Percentiles rank a stretch among this genome's conserved stretches.
Evolutionary conservation across 495 filamentous ascomycete genomes (phyloP).

Genomic region (Neurospora intermedia): DNA sequence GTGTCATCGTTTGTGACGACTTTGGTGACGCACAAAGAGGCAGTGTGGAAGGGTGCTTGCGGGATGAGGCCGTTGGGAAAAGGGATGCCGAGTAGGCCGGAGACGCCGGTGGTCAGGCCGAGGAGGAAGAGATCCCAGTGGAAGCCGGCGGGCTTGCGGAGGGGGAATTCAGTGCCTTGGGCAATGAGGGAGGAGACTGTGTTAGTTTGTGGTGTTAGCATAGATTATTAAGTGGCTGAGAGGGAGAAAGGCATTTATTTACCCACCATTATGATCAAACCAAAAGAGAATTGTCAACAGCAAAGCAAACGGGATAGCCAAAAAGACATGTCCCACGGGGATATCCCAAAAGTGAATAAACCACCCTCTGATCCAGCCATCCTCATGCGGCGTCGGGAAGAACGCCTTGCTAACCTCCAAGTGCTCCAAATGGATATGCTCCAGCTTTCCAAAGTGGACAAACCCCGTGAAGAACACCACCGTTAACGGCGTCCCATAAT

Average conservation of each 20-base stretch:
- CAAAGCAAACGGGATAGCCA: conserved; percentile 81
- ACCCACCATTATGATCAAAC: conserved; percentile 79
- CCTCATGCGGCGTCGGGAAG: conserved; percentile 59
- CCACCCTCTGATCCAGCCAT: conserved; percentile 45
- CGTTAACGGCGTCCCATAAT: conserved; percentile 74
- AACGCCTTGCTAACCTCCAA: conserved; percentile 70
- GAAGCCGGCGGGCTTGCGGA: conserved; percentile 86
- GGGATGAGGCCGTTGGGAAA: conserved; percentile 89
- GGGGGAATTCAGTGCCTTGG: conserved; percentile 85
- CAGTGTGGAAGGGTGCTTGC: conserved; percentile 90
- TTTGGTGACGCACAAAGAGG: conserved; percentile 64
- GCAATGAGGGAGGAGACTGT: conserved; percentile 76
- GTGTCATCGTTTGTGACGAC: conserved; percentile 40
- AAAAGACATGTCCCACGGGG: conserved; percentile 60
- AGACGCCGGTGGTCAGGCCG: conserved; percentile 74
- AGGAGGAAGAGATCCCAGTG: conserved; percentile 95
- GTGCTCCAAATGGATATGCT: conserved; percentile 47
- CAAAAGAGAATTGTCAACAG: conserved; percentile 84
- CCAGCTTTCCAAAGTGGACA: conserved; percentile 74
- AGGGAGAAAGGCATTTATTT: background rate
- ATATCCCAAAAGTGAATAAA: conserved; percentile 85
- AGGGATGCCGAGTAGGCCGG: conserved; percentile 76
- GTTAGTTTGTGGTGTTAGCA: background rate
- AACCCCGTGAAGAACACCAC: conserved; percentile 85
- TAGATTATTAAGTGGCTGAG: background rate